A percentile compares a stretch with the other conserved stretches of the same genome.
These are phyloP conservation scores for Fusarium mundagurra DNA, from an alignment of 2,329 filamentous ascomycete genomes.

Conservation along the genomic window DNA sequence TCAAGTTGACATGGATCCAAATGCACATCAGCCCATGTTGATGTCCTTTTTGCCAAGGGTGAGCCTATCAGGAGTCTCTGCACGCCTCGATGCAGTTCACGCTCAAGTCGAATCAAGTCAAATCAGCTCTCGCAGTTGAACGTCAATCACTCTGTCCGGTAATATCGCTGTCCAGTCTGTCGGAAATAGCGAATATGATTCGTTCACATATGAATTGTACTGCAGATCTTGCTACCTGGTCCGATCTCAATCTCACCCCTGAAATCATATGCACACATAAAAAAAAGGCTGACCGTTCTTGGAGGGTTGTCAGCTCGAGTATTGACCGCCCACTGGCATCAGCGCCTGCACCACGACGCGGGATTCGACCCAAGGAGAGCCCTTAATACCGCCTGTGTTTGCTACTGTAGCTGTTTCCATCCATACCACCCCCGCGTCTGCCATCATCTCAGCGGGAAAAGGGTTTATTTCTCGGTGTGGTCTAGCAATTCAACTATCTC, in stretches of 20 bases:
- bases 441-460: not conserved
- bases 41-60: not conserved
- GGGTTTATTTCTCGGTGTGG: constrained; percentile 4
- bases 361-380: constrained; percentile 2
- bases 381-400: not conserved
- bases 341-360: constrained; percentile 7
- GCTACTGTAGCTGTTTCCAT: not conserved
- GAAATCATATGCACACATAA: not conserved
- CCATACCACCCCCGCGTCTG: not conserved
- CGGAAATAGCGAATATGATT: constrained; percentile 13
- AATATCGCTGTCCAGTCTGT: constrained; percentile 21
- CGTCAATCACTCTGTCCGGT: constrained; percentile 16
- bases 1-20: constrained; percentile 8
- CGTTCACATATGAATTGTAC: not conserved
- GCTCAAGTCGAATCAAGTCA: not conserved
- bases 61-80: constrained; percentile 9
- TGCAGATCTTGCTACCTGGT: not conserved
- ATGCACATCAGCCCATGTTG: constrained; percentile 28
- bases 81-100: constrained; percentile 13
- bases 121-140: constrained; percentile 21
- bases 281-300: constrained; percentile 7
- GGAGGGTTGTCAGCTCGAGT: constrained; percentile 13
- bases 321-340: constrained; percentile 22
- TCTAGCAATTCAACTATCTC: constrained; percentile 2
- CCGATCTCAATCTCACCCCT: constrained; percentile 13